Evolutionary conservation across 2,329 filamentous ascomycete species (phyloP).

Genomic region (Ophiostoma sp.): DNA sequence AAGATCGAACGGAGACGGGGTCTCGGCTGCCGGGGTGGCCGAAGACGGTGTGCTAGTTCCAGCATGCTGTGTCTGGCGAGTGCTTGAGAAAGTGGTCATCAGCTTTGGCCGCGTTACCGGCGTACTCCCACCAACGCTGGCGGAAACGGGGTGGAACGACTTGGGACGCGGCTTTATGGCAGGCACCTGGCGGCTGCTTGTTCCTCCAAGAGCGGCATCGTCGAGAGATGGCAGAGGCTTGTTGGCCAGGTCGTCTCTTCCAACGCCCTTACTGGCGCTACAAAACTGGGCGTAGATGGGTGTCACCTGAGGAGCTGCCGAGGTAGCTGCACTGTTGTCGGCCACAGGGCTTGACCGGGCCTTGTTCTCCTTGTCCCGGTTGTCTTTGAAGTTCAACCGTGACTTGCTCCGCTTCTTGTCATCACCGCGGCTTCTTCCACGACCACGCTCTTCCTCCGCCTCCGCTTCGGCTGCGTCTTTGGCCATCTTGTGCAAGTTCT

Average conservation of each 20-base stretch:
- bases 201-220: constrained; percentile 24
- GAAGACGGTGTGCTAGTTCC: constrained; percentile 33
- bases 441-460: constrained; percentile 33
- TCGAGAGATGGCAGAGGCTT: constrained; percentile 27
- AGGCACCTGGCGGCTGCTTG: constrained; percentile 19
- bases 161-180: constrained; percentile 50
- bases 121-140: constrained; percentile 41
- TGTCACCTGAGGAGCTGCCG: constrained; percentile 47
- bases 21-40: constrained; percentile 6
- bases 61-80: constrained; percentile 42
- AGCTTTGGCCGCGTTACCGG: constrained; percentile 43
- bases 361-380: constrained; percentile 79
- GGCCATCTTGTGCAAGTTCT: constrained; percentile 58
- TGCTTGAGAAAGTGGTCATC: constrained; percentile 42
- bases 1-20: constrained; percentile 50
- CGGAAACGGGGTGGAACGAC: constrained; percentile 47
- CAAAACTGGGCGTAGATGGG: constrained; percentile 82
- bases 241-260: constrained; percentile 11
- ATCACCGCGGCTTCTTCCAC: constrained; percentile 26
- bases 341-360: constrained; percentile 56
- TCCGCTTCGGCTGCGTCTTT: constrained; percentile 30
- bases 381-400: constrained; percentile 26
- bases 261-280: constrained; percentile 32
- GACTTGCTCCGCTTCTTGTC: constrained; percentile 35
- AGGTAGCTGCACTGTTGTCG: constrained; percentile 31